Evolutionary conservation across 2,329 filamentous ascomycete genomes (phyloP).

Genomic region (Penicillium crustosum): DNA sequence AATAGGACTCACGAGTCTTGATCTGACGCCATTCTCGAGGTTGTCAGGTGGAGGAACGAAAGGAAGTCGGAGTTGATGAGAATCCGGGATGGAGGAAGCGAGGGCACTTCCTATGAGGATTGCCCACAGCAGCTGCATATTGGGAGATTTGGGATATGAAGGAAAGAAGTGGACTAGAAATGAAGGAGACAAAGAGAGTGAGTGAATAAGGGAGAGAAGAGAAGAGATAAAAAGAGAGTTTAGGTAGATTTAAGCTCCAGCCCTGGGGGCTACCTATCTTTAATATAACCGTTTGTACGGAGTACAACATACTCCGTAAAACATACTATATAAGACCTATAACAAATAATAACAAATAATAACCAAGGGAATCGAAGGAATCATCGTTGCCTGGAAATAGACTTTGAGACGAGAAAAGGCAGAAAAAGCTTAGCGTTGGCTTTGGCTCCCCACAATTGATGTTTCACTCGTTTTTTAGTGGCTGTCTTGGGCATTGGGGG

Average conservation of each 20-base stretch:
- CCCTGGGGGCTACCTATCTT: too few relatives aligned
- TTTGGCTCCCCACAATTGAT: too few relatives aligned
- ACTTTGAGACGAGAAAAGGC: not conserved
- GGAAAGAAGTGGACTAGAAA: not conserved
- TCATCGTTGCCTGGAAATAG: not conserved
- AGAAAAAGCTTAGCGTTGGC: not conserved
- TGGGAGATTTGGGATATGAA: not conserved
- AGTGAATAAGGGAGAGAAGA: not conserved
- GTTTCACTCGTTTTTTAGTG: not conserved
- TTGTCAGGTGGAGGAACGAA: slow-evolving; percentile 15
- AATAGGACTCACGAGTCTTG: slow-evolving; percentile 18
- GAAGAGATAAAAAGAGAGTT: not conserved
- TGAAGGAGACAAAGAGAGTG: not conserved
- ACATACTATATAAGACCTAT: too few relatives aligned
- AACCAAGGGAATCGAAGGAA: too few relatives aligned
- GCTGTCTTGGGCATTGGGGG: too few relatives aligned
- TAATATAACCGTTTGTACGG: too few relatives aligned
- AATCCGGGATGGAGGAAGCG: slow-evolving; percentile 13
- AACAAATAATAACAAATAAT: too few relatives aligned
- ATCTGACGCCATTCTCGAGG: slow-evolving; percentile 3
- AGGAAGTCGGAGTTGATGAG: slow-evolving; percentile 22
- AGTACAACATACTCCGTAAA: too few relatives aligned
- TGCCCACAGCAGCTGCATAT: slow-evolving; percentile 19
- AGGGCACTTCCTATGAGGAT: slow-evolving; percentile 16
- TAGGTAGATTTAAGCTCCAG: not conserved